Conservation (phyloP, 495 filamentous ascomycete species). For the Neurospora intermedia region DNA sequence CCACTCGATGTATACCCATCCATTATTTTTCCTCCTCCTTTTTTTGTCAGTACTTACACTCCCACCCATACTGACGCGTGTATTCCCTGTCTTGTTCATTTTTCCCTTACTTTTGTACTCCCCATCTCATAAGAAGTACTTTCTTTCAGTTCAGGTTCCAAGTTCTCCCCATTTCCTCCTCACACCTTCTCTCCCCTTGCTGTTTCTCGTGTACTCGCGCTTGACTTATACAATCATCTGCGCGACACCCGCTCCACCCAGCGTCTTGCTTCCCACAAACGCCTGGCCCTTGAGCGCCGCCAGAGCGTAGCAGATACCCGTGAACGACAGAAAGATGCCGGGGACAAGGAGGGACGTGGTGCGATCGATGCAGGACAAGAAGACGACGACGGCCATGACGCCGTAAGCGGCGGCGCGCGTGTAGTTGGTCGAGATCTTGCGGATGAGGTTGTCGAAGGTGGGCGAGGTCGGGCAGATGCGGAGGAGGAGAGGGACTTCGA, state of each 20-base stretch:
- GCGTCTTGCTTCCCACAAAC: conserved; percentile 92
- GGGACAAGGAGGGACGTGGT: conserved; percentile 72
- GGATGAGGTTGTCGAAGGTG: conserved; percentile 82
- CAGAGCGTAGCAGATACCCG: conserved; percentile 69
- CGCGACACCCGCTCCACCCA: conserved; percentile 87
- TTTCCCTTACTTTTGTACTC: too few relatives aligned
- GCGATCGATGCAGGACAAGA: conserved; percentile 55
- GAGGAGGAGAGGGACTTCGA: conserved; percentile 91
- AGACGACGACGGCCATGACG: conserved; percentile 72
- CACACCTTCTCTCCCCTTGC: too few relatives aligned
- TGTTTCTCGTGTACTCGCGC: too few relatives aligned
- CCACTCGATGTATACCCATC: too few relatives aligned
- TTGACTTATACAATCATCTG: conserved; percentile 70
- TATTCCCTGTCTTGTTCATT: too few relatives aligned
- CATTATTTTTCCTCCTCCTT: too few relatives aligned
- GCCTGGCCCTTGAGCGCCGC: conserved; percentile 85
- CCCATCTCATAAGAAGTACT: too few relatives aligned
- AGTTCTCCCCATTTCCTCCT: too few relatives aligned
- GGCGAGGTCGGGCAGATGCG: conserved; percentile 94
- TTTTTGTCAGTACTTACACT: too few relatives aligned
- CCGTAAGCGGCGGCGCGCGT: conserved; percentile 90
- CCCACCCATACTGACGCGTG: too few relatives aligned
- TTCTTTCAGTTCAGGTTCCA: too few relatives aligned
- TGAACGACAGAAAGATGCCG: conserved; percentile 68
- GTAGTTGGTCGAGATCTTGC: conserved; percentile 86